phyloP scores from a whole-genome alignment of 2,329 filamentous ascomycete species.

The Didymella keratinophila region DNA sequence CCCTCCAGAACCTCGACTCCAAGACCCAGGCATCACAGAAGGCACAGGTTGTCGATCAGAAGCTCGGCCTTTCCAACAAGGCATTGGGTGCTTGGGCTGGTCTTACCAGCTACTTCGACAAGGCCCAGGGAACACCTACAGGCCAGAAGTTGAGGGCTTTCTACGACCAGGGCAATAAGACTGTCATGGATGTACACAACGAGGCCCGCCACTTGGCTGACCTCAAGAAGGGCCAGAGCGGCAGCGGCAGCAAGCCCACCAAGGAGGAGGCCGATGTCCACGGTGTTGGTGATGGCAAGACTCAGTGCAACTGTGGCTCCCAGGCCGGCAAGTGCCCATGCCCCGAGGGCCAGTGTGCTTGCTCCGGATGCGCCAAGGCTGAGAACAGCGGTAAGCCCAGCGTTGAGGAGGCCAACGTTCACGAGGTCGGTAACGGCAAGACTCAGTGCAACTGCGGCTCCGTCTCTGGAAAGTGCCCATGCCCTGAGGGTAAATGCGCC shows the following conservation, averaged over 20 bases:
- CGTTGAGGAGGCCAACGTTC: slow-evolving; percentile 50
- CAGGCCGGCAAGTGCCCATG: slow-evolving; percentile 55
- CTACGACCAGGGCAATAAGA: slow-evolving; percentile 83
- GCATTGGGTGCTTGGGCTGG: slow-evolving; percentile 73
- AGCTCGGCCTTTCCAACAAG: slow-evolving; percentile 80
- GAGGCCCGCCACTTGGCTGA: slow-evolving; percentile 90
- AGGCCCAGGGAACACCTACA: slow-evolving; percentile 84
- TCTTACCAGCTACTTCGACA: slow-evolving; percentile 90
- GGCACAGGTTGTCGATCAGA: slow-evolving; percentile 82
- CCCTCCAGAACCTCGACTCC: slow-evolving; percentile 77
- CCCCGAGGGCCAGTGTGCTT: slow-evolving; percentile 57
- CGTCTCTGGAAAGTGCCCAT: slow-evolving; percentile 54
- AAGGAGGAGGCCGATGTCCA: slow-evolving; percentile 52
- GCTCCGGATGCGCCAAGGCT: slow-evolving; percentile 55
- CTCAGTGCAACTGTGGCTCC: slow-evolving; percentile 58
- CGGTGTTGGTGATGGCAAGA: slow-evolving; percentile 52
- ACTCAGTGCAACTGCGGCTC: slow-evolving; percentile 59
- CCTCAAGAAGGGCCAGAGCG: slow-evolving; percentile 68
- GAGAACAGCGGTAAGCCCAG: slow-evolving; percentile 31
- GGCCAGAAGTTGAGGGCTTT: slow-evolving; percentile 88
- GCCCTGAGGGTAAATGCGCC: slow-evolving; percentile 57
- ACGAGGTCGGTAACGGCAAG: slow-evolving; percentile 53
- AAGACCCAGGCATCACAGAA: slow-evolving; percentile 90
- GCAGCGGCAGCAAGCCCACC: slow-evolving; percentile 24
- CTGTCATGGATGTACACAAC: slow-evolving; percentile 91